These are phyloP conservation scores for Mantamonas sphyraenae DNA, from an alignment of 78 protist genomes.

Conservation along the genomic window DNA sequence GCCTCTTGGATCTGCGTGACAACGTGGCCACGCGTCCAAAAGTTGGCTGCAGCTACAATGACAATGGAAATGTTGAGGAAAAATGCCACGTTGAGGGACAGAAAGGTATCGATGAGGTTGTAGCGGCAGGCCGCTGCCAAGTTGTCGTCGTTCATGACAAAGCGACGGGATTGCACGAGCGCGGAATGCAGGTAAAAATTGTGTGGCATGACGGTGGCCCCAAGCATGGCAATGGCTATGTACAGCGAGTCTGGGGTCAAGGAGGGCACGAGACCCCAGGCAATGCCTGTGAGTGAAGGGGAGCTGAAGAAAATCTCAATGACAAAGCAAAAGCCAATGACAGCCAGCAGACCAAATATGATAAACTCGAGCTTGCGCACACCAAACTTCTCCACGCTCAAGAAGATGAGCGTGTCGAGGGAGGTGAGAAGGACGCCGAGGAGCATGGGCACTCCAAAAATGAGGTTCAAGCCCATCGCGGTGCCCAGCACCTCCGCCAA, in stretches of 20 bases:
- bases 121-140: slow-evolving; percentile 46
- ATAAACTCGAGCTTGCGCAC: slow-evolving; percentile 50
- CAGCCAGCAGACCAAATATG: slow-evolving; percentile 38
- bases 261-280: slow-evolving; percentile 43
- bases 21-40: no score
- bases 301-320: slow-evolving; percentile 21
- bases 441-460: slow-evolving; percentile 42
- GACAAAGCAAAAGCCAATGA: slow-evolving; percentile 52
- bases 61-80: slow-evolving; percentile 58
- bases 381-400: slow-evolving; percentile 48
- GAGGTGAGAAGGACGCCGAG: slow-evolving; percentile 62
- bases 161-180: slow-evolving; percentile 30
- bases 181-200: slow-evolving; percentile 70
- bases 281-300: slow-evolving; percentile 21
- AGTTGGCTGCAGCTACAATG: slow-evolving; percentile 36
- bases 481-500: no score
- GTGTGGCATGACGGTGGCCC: slow-evolving; percentile 82
- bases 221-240: slow-evolving; percentile 63
- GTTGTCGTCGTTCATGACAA: neutral
- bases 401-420: slow-evolving; percentile 57
- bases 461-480: slow-evolving; percentile 54
- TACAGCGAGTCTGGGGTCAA: slow-evolving; percentile 15
- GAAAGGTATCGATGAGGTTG: slow-evolving; percentile 45
- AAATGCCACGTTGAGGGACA: slow-evolving; percentile 56
- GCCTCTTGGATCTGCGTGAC: no score